phyloP scores from a whole-genome alignment of 1,284 basidiomycete genomes.

The Apiotrichum gracile region DNA sequence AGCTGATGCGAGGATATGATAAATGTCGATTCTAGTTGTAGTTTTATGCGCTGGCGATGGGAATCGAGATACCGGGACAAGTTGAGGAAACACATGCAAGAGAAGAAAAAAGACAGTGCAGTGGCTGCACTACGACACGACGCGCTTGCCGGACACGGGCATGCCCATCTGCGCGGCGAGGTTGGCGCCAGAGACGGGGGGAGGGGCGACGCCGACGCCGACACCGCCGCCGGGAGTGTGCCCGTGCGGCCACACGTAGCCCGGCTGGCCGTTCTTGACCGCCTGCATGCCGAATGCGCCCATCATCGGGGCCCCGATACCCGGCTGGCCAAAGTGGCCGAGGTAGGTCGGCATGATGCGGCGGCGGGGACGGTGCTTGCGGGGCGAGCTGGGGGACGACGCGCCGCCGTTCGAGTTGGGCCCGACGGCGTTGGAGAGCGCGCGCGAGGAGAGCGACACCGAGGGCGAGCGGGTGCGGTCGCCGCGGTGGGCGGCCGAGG shows the following conservation, averaged over 20 bases:
- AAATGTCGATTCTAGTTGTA: background rate
- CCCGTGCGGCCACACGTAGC: conserved; percentile 9
- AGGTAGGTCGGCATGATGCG: conserved; percentile 45
- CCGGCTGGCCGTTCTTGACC: conserved; percentile 8
- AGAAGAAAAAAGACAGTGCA: background rate
- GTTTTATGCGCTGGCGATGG: too few species aligned
- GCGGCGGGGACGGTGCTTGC: conserved; percentile 37
- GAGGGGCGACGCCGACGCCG: conserved; percentile 28
- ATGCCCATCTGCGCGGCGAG: conserved; percentile 8
- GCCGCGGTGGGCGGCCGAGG: conserved; percentile 15
- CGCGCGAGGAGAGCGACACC: conserved; percentile 38
- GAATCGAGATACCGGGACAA: too few species aligned
- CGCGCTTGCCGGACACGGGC: background rate
- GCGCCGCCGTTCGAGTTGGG: conserved; percentile 30
- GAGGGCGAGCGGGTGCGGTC: conserved; percentile 41
- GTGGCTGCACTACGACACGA: background rate
- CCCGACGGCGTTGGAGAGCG: conserved; percentile 32
- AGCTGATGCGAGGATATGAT: too few species aligned
- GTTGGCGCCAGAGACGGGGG: conserved; percentile 10
- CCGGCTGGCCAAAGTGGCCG: conserved; percentile 39
- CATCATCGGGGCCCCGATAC: conserved; percentile 37
- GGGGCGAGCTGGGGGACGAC: conserved; percentile 1
- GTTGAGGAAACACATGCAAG: too few species aligned
- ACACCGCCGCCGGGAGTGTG: conserved; percentile 16
- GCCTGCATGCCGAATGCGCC: conserved; percentile 30